These are phyloP conservation scores for Colletotrichum sidae DNA, from an alignment of 2,329 filamentous ascomycete species.

Conservation along the genomic window DNA sequence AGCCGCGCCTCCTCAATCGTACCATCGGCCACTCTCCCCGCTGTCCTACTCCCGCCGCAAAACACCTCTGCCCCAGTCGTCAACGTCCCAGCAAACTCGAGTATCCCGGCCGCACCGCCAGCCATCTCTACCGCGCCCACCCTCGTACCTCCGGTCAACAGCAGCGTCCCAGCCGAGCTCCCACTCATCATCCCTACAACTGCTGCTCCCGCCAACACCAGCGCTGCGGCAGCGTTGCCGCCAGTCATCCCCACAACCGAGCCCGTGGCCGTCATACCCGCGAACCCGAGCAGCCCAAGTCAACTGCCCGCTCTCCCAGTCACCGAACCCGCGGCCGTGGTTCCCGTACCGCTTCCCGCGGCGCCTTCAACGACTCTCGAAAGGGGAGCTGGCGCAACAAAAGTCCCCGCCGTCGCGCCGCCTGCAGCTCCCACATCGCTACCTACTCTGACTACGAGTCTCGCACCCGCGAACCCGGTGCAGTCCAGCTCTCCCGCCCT, in stretches of 20 bases:
- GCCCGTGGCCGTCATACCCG: not conserved
- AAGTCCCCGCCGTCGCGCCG: not conserved
- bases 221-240: not conserved
- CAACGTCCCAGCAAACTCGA: not conserved
- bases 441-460: not conserved
- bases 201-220: not conserved
- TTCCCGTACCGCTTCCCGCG: slow-evolving; percentile 9
- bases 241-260: slow-evolving; percentile 3
- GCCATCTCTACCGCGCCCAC: not conserved
- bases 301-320: slow-evolving; percentile 12
- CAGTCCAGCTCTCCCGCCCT: not conserved
- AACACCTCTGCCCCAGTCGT: not conserved
- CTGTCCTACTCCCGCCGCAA: slow-evolving; percentile 6
- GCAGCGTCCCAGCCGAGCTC: not conserved
- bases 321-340: slow-evolving; percentile 15
- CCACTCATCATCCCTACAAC: not conserved
- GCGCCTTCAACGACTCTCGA: not conserved
- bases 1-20: slow-evolving; percentile 31
- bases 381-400: not conserved
- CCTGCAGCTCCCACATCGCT: not conserved
- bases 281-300: not conserved
- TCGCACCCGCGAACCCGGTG: slow-evolving; percentile 9
- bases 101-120: not conserved
- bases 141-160: not conserved
- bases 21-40: slow-evolving; percentile 25